These are phyloP conservation scores for Cercospora nicotianae DNA, from an alignment of 2,329 filamentous ascomycete species.

Conservation along the genomic window DNA sequence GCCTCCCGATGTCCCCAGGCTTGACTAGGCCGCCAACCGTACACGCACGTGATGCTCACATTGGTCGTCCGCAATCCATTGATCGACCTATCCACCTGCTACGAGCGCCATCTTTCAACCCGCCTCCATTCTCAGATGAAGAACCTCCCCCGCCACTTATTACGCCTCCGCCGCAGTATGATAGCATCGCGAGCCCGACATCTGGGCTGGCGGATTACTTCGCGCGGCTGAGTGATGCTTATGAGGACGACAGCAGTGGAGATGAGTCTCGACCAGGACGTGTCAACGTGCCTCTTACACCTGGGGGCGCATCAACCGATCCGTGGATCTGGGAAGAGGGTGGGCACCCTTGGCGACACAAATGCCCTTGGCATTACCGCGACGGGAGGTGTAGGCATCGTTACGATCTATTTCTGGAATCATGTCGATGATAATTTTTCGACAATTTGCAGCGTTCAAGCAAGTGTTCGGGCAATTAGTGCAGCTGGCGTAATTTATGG, in stretches of 20 bases:
- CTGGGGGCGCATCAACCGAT: constrained; percentile 63
- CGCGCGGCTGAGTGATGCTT: constrained; percentile 66
- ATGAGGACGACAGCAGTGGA: constrained; percentile 48
- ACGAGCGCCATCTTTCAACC: constrained; percentile 81
- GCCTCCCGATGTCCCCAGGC: constrained; percentile 40
- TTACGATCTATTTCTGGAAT: not conserved
- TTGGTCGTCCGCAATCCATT: constrained; percentile 28
- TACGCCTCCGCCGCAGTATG: constrained; percentile 84
- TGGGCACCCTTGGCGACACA: constrained; percentile 28
- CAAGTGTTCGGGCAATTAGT: constrained; percentile 1
- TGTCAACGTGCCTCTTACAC: constrained; percentile 62
- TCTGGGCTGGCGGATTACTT: constrained; percentile 83
- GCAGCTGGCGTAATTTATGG: not conserved
- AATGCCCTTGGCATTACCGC: constrained; percentile 10
- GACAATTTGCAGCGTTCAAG: constrained; percentile 10
- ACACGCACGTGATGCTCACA: constrained; percentile 34
- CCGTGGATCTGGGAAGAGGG: constrained; percentile 63
- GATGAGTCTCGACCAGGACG: constrained; percentile 37
- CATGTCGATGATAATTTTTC: not conserved
- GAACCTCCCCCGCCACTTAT: constrained; percentile 70
- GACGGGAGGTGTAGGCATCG: constrained; percentile 6
- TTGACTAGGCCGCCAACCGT: constrained; percentile 54
- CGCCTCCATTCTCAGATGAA: constrained; percentile 82
- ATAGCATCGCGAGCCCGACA: constrained; percentile 71
- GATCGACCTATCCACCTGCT: constrained; percentile 80